Evolutionary conservation across 2,329 filamentous ascomycete species (phyloP), one percentile per base, ranked within the genome.

Genomic region (Aspergillus pseudoterreus): DNA sequence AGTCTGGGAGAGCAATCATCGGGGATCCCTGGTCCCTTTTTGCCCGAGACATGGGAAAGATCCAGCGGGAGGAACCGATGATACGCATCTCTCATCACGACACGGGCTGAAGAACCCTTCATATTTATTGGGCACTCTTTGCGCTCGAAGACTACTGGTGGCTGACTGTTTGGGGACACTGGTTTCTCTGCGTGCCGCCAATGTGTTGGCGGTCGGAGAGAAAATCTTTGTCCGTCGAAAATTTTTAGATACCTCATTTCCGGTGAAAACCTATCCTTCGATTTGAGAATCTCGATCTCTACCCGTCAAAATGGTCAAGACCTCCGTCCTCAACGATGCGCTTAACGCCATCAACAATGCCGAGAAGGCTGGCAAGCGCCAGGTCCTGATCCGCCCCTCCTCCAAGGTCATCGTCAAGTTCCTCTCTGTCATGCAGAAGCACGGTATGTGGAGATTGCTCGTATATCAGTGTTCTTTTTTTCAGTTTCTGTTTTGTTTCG

Each of bases 371-470:
- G 94, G 94, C 82, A 97, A 97, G 88, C 92, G 94, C 75, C 94
- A 99, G 83, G 94, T 97, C 75, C 74, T 99, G 77, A 96, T 99
- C 84, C 87, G 92, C 72, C 94, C 95, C 69, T 88, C 85, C 78
- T 97, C 94, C 79, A 99, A 99, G 89, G 94, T 99, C 83, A 99
- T 99, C 72, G 82, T 95, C 83, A 97, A 97, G 86, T 99, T 97
- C 87, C 84, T 99, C 75, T 84, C 84, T 75, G 92, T 97, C 78
- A 99, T 99, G 94, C 94, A 99, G 83, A 90, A 89, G 79, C 94
- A 99, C 82, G 94, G 94, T 97, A 94, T 63, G 91, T 88, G 6
- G 30, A 22, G 22, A 14, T 24, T 12, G 32, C 27, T 30, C 15
- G 24, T 33, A 27, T 42, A 33, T 19, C 22, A 4, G 6, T 63